Conservation (phyloP, 1,284 basidiomycete species). For the Melampsora larici-populina region DNA sequence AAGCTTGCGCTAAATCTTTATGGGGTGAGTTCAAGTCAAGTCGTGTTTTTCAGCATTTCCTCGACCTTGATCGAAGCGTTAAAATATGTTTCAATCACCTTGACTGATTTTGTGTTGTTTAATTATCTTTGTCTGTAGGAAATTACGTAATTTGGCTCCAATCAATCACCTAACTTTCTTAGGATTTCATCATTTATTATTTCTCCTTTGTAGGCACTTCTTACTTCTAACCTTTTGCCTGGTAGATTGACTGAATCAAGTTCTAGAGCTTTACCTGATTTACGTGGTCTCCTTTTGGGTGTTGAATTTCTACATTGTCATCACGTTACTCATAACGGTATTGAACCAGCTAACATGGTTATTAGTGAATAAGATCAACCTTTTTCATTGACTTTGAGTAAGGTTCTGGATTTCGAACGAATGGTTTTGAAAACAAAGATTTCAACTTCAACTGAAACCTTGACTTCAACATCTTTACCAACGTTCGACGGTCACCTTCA, state of each 20-base stretch:
- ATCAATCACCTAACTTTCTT: conserved; percentile 63
- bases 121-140: conserved; percentile 76
- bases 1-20: conserved; percentile 74
- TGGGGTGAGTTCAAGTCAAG: no score
- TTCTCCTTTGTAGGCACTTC: conserved; percentile 78
- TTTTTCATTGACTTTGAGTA: conserved; percentile 36
- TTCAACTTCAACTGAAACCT: no score
- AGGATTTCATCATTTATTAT: conserved; percentile 88
- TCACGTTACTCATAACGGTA: conserved; percentile 88
- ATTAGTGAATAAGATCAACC: conserved; percentile 15
- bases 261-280: conserved; percentile 68
- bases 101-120: no score
- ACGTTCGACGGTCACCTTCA: no score
- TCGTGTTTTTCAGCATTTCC: no score
- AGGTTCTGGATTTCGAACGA: background rate
- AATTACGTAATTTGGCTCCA: conserved; percentile 55
- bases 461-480: no score
- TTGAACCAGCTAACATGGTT: conserved; percentile 65
- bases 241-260: conserved; percentile 73
- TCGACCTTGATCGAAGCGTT: conserved; percentile 23
- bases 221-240: conserved; percentile 70
- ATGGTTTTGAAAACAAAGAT: no score
- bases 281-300: conserved; percentile 75
- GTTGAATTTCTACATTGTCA: conserved; percentile 80
- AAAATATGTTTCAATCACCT: conserved; percentile 69